Base-by-base conservation (phyloP, 192 early-diverging fungal species). In the Entophlyctis luteolus region DNA sequence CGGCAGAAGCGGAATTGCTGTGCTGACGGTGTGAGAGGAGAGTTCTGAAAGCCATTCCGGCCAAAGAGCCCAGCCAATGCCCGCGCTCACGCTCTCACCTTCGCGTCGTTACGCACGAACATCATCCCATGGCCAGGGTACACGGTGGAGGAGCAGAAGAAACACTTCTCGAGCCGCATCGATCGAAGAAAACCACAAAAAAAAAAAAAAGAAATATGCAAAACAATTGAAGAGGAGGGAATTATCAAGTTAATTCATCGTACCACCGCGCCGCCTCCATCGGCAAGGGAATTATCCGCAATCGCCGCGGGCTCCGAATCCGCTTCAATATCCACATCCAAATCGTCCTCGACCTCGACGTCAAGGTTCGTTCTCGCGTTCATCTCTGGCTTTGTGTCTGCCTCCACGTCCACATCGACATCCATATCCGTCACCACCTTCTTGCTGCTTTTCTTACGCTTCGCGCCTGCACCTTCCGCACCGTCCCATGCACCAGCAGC, bases 151-250 rank as follows among this genome's bases (percentile, higher is more conserved):
- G 93, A 95, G 83, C 96, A 99, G 77, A 99, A 99, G 77, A 95
- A 99, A 77, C 96, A 99, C 87, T 96, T 96, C 81, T 96, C 94
- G 50, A 99, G 81, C 75, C 94, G 87, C 95, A 98, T 98, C 4
- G 45, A 31, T 65, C 8, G 42, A 32, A 49, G 23, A 29, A 53
- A 16, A 22, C n/a, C 5, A 31, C 10, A 32, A 49, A 63, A 63
- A 37, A 49, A 63, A 63, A 49, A 63, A 63, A 63, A 63, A 37
- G 29, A 60, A 45, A 45, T 20, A 4, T 16, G 8, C 5, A 4
- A n/a, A n/a, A n/a, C n/a, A n/a, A n/a, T n/a, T n/a, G n/a, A n/a
- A n/a, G n/a, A n/a, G n/a, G n/a, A n/a, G n/a, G n/a, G n/a, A n/a
- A n/a, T n/a, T n/a, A n/a, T n/a, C n/a, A n/a, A n/a, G n/a, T n/a